Percentiles rank a stretch among this genome's conserved stretches.
Evolutionary conservation across 73 alveolate species (phyloP).

Genomic region (Paramecium sonneborni): DNA sequence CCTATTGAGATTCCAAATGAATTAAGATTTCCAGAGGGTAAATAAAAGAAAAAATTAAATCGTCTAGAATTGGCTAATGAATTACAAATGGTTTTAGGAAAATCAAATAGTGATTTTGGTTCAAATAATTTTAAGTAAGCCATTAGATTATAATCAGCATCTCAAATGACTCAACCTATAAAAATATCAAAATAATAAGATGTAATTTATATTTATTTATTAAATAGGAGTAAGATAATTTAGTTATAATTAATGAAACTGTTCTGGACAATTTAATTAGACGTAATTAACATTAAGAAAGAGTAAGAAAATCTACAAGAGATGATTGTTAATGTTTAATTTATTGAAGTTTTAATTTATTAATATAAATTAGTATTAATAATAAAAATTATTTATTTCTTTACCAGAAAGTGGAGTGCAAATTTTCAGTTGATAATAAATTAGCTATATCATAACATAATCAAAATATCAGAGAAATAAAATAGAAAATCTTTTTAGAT

Average conservation of each 20-base stretch:
- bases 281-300: not conserved
- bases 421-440: not conserved
- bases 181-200: not conserved
- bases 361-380: not conserved
- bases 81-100: not conserved
- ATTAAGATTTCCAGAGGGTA: not conserved
- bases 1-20: not conserved
- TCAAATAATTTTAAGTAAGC: not conserved
- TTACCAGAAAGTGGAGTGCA: not conserved
- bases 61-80: not conserved
- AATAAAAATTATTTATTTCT: not conserved
- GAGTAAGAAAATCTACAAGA: not conserved
- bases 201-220: not conserved
- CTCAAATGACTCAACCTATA: not conserved
- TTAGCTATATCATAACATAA: too few species aligned
- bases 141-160: not conserved
- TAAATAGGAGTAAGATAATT: not conserved
- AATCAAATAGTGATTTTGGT: not conserved
- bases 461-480: too few species aligned
- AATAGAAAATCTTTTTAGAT: too few species aligned
- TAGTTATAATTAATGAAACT: not conserved
- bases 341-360: not conserved
- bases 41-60: not conserved
- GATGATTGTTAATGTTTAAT: slow-evolving; percentile 21
- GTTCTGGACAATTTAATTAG: not conserved